Evolutionary conservation across 306 rosid species (phyloP), one percentile per base, ranked within the genome.

Genomic region (Vicia villosa): DNA sequence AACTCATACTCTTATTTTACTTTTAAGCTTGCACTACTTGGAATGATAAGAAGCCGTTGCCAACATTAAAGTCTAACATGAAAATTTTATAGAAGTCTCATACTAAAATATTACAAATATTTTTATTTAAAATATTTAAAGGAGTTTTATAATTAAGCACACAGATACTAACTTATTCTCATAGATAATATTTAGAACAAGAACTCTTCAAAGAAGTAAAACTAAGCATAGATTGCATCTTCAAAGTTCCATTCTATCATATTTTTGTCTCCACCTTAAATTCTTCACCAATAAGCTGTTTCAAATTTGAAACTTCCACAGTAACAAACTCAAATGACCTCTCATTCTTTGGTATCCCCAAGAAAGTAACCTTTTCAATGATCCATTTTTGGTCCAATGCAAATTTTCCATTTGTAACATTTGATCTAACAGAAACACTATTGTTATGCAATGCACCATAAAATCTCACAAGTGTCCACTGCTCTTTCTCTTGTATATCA

Each of bases 381-480:
- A 85, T 72, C 91, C 88, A 85, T 37, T 73, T 81, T 60, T 85
- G 83, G 20, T 86, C 74, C 22, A 83, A 28, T 59, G 96, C 88
- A 69, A 82, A 93, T 49, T 66, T 80, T 58, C 80, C 88, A 81
- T 86, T 90, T 10, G 62, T 72, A 13, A 93, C 89, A 38, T 79
- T 66, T n/a, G 98, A 90, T 7, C 80, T 68, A n/a, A 86, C 67
- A 1, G 62, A 11, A 21, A 84, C 80, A 0, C 45, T 73, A 3
- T 65, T 64, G 15, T 49, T 66, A 5, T 46, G 7, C 12, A 49
- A 72, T 55, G 32, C 64, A 9, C 86, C 45, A 16, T 63, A 72
- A 70, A 93, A 88, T 71, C 40, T 78, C 16, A 84, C 86, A 40
- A 84, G 24, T 52, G 89, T 93, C 97, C 96, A 88, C 10, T 70